phyloP scores from a whole-genome alignment of 805 yeast species.

The Candida tallmaniae region DNA sequence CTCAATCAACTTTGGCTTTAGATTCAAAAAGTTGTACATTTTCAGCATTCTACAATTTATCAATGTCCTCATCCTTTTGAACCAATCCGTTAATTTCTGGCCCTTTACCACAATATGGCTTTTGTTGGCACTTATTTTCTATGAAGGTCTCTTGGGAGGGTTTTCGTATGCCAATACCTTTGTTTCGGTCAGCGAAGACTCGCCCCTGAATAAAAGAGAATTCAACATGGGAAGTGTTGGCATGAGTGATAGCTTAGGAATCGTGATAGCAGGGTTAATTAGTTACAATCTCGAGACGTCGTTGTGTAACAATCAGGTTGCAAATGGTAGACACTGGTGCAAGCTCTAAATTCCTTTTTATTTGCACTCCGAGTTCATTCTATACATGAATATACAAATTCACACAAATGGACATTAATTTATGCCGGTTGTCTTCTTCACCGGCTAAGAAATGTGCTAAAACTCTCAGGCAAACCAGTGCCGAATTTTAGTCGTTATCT shows the following conservation, averaged over 20 bases:
- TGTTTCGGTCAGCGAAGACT: constrained; percentile 61
- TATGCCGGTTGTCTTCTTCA: too few species aligned
- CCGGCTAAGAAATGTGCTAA: too few species aligned
- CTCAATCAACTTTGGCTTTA: constrained; percentile 58
- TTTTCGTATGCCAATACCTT: constrained; percentile 87
- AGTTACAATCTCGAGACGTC: constrained; percentile 71
- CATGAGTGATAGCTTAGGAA: constrained; percentile 73
- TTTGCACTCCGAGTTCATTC: too few species aligned
- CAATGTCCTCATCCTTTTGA: constrained; percentile 54
- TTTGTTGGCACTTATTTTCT: constrained; percentile 61
- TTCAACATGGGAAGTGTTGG: constrained; percentile 31
- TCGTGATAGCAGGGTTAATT: constrained; percentile 72
- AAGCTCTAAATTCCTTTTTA: too few species aligned
- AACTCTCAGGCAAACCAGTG: too few species aligned
- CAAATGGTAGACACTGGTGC: constrained; percentile 80
- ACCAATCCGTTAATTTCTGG: constrained; percentile 59
- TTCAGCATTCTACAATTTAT: constrained; percentile 63
- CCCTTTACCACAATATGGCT: constrained; percentile 58
- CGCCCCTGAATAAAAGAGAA: constrained; percentile 36
- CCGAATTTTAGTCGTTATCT: too few species aligned
- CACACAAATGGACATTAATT: too few species aligned
- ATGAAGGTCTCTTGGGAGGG: constrained; percentile 91
- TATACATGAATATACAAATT: too few species aligned
- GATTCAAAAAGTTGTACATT: constrained; percentile 55
- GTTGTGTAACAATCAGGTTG: constrained; percentile 68